A percentile compares a stretch with the other conserved stretches of the same genome.
These are phyloP conservation scores for Suhomyces prunicola DNA, from an alignment of 805 yeast species.

Conservation along the genomic window DNA sequence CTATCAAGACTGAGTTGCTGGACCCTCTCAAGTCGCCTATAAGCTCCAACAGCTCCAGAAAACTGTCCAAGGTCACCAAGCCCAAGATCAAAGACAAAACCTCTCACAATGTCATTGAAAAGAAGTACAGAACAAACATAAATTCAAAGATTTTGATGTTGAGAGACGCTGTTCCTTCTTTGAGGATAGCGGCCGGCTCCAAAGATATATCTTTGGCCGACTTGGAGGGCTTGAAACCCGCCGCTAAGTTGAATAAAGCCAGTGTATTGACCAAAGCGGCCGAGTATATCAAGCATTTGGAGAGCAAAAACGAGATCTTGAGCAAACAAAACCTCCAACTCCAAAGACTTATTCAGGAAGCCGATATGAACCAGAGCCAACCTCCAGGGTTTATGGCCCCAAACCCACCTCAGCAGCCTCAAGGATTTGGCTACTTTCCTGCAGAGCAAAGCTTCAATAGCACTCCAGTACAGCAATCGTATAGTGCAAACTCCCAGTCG, in stretches of 20 bases:
- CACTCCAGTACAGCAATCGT: conserved; percentile 15
- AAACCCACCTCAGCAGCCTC: conserved; percentile 4
- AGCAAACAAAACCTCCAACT: conserved; percentile 44
- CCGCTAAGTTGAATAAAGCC: conserved; percentile 74
- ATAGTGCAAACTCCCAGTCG: conserved; percentile 8
- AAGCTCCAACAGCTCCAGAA: not conserved
- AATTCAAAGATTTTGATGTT: conserved; percentile 66
- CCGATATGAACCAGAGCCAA: conserved; percentile 19
- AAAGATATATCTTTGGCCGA: conserved; percentile 38
- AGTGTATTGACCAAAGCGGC: conserved; percentile 72
- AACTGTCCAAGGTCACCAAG: conserved; percentile 31
- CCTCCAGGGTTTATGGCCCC: not conserved
- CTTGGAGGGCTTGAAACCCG: conserved; percentile 74
- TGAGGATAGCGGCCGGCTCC: conserved; percentile 57
- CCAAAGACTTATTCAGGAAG: conserved; percentile 34
- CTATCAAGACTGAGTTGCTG: conserved; percentile 8
- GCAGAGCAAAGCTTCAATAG: conserved; percentile 17
- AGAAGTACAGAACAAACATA: conserved; percentile 75
- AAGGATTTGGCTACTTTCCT: conserved; percentile 20
- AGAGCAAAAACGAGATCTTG: conserved; percentile 52
- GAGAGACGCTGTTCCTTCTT: conserved; percentile 74
- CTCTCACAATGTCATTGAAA: conserved; percentile 77
- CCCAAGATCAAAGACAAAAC: conserved; percentile 55
- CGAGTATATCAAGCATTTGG: conserved; percentile 74
- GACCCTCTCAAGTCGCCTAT: not conserved